Conservation (phyloP, 208 protist genomes). For the Trypanosoma brucei region DNA sequence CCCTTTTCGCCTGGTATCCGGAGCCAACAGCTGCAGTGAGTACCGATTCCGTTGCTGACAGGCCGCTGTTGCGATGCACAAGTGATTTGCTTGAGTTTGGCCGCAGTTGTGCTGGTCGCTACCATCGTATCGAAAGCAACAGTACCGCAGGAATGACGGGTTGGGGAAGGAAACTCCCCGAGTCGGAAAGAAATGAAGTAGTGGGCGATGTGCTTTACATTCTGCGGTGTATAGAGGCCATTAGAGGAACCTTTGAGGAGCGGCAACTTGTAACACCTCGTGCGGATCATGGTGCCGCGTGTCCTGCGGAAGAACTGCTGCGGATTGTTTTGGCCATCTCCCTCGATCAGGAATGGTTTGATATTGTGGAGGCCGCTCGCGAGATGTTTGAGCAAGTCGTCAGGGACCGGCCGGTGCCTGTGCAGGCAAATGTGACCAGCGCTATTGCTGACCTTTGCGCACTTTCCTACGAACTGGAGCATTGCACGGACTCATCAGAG, state of each 20-base stretch:
- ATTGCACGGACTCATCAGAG: slow-evolving; percentile 19
- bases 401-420: slow-evolving; percentile 29
- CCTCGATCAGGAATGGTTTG: slow-evolving; percentile 54
- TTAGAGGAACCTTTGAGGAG: slow-evolving; percentile 46
- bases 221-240: slow-evolving; percentile 33
- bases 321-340: slow-evolving; percentile 46
- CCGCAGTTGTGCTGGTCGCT: slow-evolving; percentile 17
- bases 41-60: slow-evolving; percentile 24
- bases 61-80: slow-evolving; percentile 21
- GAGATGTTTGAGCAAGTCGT: slow-evolving; percentile 45
- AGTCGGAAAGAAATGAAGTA: slow-evolving; percentile 22
- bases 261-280: slow-evolving; percentile 28
- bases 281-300: slow-evolving; percentile 15
- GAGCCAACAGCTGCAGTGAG: slow-evolving; percentile 29
- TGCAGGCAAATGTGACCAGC: slow-evolving; percentile 42
- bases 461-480: slow-evolving; percentile 53
- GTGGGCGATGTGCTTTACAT: slow-evolving; percentile 34
- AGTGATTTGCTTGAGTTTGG: slow-evolving; percentile 27
- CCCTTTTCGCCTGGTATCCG: slow-evolving; percentile 26
- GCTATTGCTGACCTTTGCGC: slow-evolving; percentile 49
- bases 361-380: slow-evolving; percentile 45
- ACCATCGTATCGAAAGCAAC: slow-evolving; percentile 1
- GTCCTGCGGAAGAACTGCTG: slow-evolving; percentile 47
- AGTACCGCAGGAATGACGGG: background rate
- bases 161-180: background rate